Evolutionary conservation across 768 basidiomycete species (phyloP), one percentile per base, ranked within the genome.

Genomic region (Collybiopsis confluens): DNA sequence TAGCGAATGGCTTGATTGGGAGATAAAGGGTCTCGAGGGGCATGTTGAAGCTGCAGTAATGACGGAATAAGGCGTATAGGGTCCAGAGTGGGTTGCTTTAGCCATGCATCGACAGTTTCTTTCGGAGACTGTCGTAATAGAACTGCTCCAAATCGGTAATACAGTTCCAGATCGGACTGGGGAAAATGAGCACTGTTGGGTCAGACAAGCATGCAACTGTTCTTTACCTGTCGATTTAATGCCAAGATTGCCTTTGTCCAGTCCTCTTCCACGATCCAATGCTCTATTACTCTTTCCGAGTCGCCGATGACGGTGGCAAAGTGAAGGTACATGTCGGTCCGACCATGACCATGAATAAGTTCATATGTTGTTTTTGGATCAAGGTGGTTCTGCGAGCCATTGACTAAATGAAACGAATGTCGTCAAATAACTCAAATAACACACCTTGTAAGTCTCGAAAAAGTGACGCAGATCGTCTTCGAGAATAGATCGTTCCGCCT

Each of bases 381-480:
- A 33, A 99, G 76, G 67, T 95, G 88, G 58, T 75, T 78, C 94
- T 97, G 54, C 46, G 52, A 20, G 27, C 47, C 26, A 54, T 18
- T 20, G 36, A 27, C 36, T 1, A 11, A 6, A 33, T 33, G 30
- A 30, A 13, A 15, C 27, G 37, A 45, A 36, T 23, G 18, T 16
- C 24, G 20, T n/a, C n/a, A n/a, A n/a, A n/a, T n/a, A 15, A 41
- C 27, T 45, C 18, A 36, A 11, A 18, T 23, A 11, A 58, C 72
- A 51, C 41, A 91, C 95, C 81, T 91, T 92, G 73, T 98, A 98
- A 0, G 92, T 96, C 54, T 90, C 86, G 44, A 98, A 83, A 68
- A 99, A 98, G 43, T 94, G 89, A 40, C 85, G 79, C 36, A 98
- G 77, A 64, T 99, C 97, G 41, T 98, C 97, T 62, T 97, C 94